Percentiles rank a stretch among this genome's conserved stretches.
phyloP scores from a whole-genome alignment of 352 stramenopile genomes.

The Aphanomyces stellatus region DNA sequence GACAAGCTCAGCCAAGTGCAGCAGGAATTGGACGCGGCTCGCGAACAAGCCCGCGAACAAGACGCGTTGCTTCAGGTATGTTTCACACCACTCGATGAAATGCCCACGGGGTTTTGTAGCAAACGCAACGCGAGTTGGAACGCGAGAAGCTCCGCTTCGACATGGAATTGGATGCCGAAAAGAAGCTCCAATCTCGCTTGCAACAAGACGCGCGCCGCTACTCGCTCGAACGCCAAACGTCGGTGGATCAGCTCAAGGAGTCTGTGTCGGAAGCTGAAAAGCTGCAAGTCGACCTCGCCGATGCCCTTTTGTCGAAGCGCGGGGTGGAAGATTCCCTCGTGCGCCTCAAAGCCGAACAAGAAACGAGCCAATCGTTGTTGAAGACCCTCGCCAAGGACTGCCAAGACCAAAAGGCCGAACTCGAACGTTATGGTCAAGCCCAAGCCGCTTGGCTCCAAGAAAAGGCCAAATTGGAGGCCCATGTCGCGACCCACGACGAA shows the following conservation, averaged over 20 bases:
- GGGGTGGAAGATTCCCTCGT: neutral
- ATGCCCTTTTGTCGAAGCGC: neutral
- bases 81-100: neutral
- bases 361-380: slow-evolving; percentile 1
- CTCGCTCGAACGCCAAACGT: slow-evolving; percentile 2
- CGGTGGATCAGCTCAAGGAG: slow-evolving; percentile 3
- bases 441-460: neutral
- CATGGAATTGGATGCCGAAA: slow-evolving; percentile 10
- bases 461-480: neutral
- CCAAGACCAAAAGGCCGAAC: slow-evolving; percentile 3
- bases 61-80: slow-evolving; percentile 6
- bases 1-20: neutral
- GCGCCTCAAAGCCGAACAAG: neutral
- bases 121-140: slow-evolving; percentile 4
- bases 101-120: neutral
- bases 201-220: slow-evolving; percentile 4
- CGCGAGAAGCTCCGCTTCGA: neutral
- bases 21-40: neutral
- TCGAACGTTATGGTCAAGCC: neutral
- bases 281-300: neutral
- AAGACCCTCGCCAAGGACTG: neutral
- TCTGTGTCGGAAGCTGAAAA: slow-evolving; percentile 6
- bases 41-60: neutral
- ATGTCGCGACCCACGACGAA: neutral
- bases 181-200: neutral